Base-by-base conservation (phyloP, 768 basidiomycete species). In the Rhodotorula taiwanensis region DNA sequence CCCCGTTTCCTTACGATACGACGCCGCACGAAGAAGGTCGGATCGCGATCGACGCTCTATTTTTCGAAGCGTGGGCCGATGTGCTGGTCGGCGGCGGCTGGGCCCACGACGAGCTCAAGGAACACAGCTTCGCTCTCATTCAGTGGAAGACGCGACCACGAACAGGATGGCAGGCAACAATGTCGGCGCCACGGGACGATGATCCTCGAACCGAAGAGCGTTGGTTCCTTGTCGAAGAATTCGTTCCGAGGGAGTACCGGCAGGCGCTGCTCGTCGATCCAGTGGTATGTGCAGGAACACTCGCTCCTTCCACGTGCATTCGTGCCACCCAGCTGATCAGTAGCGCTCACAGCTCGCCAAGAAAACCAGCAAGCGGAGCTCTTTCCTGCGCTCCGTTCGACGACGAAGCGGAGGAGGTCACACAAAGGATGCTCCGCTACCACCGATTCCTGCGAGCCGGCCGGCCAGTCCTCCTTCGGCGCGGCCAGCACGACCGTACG, bases 1-100 rank as follows among this genome's bases (percentile, higher is more conserved):
- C 90, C 3, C 78, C 85, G 1, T 99, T 99, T 73, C 86, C 89
- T 0, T 94, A 91, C 88, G 90, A 95, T 72, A 94, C 89, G 0
- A 85, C 86, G 45, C 88, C 91, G 15, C 87, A 89, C 70, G 88
- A 88, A 72, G 66, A 66, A 18, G 59, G 61, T 4, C 53, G 58
- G 15, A 21, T 69, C 41, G 66, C 47, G 28, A 31, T 98, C 45
- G 94, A 99, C 73, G 90, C 91, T 75, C 82, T 86, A 2, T 97
- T 98, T 74, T 72, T 97, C 33, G 89, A 91, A 84, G 54, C 85
- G 82, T 71, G 76, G 76, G 77, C 75, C 34, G 79, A 79, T 67
- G 66, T 78, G 34, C 61, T 70, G 7, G 65, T 71, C 47, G 60
- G 57, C 18, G 65, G 66, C 13, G 71, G 72, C 1, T 72, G 72